Evolutionary conservation across 306 rosid species (phyloP), one percentile per base, ranked within the genome.

Genomic region (Cicer judaicum): DNA sequence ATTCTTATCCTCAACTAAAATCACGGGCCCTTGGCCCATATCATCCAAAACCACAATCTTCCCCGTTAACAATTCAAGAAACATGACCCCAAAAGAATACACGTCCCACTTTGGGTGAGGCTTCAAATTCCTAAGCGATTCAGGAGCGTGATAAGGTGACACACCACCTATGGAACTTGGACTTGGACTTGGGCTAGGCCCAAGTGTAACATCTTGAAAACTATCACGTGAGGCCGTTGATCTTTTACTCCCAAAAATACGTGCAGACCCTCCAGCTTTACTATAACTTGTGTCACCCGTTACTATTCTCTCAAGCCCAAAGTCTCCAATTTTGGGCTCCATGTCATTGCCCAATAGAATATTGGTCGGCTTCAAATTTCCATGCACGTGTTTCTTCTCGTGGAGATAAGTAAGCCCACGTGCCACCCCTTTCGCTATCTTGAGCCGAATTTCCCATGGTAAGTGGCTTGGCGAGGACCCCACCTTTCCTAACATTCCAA

Each of bases 301-400:
- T 4, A 89, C 83, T 3, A 91, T 85, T 11, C 78, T 83, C 63
- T 94, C 97, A 0, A 94, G 97, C 54, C 99, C 99, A 34, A 94
- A 94, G 78, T 94, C 97, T 1, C 99, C 97, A 1, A 94, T 74
- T 52, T 82, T 92, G 62, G 99, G 91, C 89, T 94, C 99, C 92
- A 92, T 85, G 13, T 92, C 87, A 0, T 62, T 59, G 68, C 85
- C 93, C 70, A 94, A 68, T 34, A 94, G 92, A 82, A 94, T 79
- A 78, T 94, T 92, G 65, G 89, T 90, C 7, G 99, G 99, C 90
- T 88, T 90, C 75, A 94, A 80, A 67, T 94, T 94, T 21, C 92
- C 96, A 53, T 92, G 99, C 82, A 94, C 96, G 80, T 94, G 97
- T 85, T 94, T 94, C 90, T 94, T 94, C 46, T 94, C 99, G 60